Conservation (phyloP, 169 alveolate genomes). For the Hepatocystis sp. region DNA sequence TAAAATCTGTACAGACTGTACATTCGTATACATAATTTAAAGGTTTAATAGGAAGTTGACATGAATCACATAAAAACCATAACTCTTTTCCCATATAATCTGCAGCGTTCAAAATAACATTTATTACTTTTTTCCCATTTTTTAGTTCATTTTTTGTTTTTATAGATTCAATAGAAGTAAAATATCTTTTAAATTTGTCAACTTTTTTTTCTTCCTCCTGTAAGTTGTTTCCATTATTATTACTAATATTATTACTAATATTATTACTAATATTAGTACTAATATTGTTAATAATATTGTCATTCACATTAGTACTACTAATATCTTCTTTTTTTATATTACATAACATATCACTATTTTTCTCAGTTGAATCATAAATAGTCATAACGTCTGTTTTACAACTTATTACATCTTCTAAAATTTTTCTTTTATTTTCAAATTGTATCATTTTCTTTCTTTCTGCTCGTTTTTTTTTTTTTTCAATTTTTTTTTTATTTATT, state of each 20-base stretch:
- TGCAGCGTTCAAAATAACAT: no score
- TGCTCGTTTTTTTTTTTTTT: conserved; percentile 37
- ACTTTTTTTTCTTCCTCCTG: no score
- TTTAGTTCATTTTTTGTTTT: not conserved
- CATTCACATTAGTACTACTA: no score
- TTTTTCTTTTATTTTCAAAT: conserved; percentile 6
- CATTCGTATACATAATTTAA: conserved; percentile 82
- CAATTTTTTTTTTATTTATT: conserved; percentile 21
- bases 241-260: not conserved
- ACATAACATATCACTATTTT: no score
- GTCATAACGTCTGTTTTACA: conserved; percentile 9
- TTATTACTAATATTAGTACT: not conserved
- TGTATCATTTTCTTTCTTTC: conserved; percentile 20
- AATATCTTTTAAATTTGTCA: no score
- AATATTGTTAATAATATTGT: no score
- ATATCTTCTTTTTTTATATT: no score
- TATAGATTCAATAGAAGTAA: no score
- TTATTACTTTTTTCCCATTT: no score
- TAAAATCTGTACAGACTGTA: conserved; percentile 79
- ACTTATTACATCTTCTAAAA: conserved; percentile 20
- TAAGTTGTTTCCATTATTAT: not conserved
- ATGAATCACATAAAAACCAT: conserved; percentile 86
- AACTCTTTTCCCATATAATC: conserved; percentile 77
- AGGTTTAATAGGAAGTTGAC: conserved; percentile 78
- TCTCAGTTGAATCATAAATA: no score